Evolutionary conservation across 805 yeast species (phyloP).

Genomic region (Kuraishia cidri): DNA sequence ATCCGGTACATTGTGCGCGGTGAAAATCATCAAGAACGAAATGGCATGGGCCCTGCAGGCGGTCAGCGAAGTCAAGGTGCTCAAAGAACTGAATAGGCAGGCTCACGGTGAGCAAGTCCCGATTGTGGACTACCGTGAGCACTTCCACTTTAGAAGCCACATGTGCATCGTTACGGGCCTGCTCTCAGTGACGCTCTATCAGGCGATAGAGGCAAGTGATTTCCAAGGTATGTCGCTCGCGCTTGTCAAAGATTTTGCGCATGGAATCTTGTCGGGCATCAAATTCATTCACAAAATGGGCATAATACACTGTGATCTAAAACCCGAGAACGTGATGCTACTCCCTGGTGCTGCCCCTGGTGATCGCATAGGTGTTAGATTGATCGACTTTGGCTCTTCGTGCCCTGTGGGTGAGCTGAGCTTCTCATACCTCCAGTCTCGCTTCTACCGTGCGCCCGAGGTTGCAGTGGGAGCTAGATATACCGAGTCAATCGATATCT

Average conservation of each 20-base stretch:
- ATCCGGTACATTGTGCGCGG: conserved; percentile 47
- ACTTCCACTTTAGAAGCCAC: conserved; percentile 75
- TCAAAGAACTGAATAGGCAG: conserved; percentile 34
- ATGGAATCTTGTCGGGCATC: conserved; percentile 51
- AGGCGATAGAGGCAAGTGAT: conserved; percentile 39
- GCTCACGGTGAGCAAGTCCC: conserved; percentile 13
- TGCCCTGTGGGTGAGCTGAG: conserved; percentile 33
- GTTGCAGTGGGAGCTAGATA: conserved; percentile 61
- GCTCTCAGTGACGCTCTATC: conserved; percentile 57
- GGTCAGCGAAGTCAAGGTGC: conserved; percentile 61
- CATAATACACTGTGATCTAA: conserved; percentile 77
- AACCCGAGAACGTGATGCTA: conserved; percentile 74
- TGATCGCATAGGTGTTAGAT: conserved; percentile 30
- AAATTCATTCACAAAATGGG: conserved; percentile 44
- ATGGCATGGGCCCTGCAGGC: conserved; percentile 72
- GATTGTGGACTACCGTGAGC: conserved; percentile 48
- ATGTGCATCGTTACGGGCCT: conserved; percentile 75
- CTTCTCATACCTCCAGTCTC: conserved; percentile 47
- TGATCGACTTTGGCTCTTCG: conserved; percentile 78
- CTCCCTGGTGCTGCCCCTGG: conserved; percentile 32
- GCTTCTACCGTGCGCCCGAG: conserved; percentile 78
- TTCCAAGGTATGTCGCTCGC: conserved; percentile 38
- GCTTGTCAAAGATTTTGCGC: conserved; percentile 34
- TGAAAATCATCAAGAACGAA: conserved; percentile 70
- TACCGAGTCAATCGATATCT: conserved; percentile 51